Evolutionary conservation across 2,329 filamentous ascomycete genomes (phyloP).

Genomic region (Clathrospora elynae): DNA sequence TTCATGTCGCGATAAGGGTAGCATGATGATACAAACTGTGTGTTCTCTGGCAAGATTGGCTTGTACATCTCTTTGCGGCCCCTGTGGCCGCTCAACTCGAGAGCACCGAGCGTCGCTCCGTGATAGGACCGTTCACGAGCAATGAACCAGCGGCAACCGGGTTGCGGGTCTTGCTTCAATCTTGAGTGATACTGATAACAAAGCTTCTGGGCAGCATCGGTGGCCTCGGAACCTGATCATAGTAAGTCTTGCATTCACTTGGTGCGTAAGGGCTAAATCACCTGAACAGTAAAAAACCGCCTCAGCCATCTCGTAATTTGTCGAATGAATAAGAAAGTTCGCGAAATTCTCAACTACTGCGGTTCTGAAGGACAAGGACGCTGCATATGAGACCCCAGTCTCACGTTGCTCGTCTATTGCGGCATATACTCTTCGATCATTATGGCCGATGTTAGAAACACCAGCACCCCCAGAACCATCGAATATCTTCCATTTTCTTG

Average conservation of each 20-base stretch:
- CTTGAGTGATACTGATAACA: slow-evolving; percentile 66
- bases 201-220: slow-evolving; percentile 71
- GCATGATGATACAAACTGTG: slow-evolving; percentile 68
- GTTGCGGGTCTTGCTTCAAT: slow-evolving; percentile 59
- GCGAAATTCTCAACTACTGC: too few relatives aligned
- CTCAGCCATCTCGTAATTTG: slow-evolving; percentile 58
- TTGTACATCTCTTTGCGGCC: slow-evolving; percentile 66
- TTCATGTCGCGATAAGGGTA: slow-evolving; percentile 65
- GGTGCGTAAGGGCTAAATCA: slow-evolving; percentile 28
- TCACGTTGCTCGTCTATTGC: slow-evolving; percentile 66
- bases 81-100: slow-evolving; percentile 67
- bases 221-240: slow-evolving; percentile 62
- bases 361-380: slow-evolving; percentile 52
- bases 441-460: slow-evolving; percentile 72
- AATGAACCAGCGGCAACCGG: slow-evolving; percentile 65
- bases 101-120: slow-evolving; percentile 70
- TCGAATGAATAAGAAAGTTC: slow-evolving; percentile 40
- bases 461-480: slow-evolving; percentile 77
- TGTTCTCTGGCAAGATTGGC: slow-evolving; percentile 60
- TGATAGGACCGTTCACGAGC: slow-evolving; percentile 70
- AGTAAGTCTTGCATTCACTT: neutral
- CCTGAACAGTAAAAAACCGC: slow-evolving; percentile 65
- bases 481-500: slow-evolving; percentile 58
- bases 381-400: slow-evolving; percentile 61
- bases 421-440: slow-evolving; percentile 63